A percentile compares a stretch with the other conserved stretches of the same genome.
phyloP scores from a whole-genome alignment of 176 grass and related monocot genomes.

The Avena eriantha region DNA sequence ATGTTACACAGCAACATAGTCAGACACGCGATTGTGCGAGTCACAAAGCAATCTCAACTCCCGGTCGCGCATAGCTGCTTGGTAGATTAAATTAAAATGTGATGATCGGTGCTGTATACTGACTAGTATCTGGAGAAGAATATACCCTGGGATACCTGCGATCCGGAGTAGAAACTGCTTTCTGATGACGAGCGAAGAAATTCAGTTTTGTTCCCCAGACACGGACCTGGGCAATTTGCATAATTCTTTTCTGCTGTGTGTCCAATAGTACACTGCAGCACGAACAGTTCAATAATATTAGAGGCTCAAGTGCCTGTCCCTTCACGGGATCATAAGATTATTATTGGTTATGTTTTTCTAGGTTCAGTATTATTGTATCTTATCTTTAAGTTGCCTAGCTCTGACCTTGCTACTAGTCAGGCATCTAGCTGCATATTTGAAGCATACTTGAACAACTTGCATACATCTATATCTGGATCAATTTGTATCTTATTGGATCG shows the following conservation, averaged over 20 bases:
- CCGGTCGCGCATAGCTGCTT: too few species aligned
- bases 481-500: neutral
- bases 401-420: neutral
- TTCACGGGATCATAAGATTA: neutral
- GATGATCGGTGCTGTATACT: neutral
- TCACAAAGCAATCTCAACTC: too few species aligned
- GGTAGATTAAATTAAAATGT: neutral
- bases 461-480: neutral
- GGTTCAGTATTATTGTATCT: neutral
- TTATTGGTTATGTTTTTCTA: neutral
- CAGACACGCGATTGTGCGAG: too few species aligned
- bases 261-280: neutral
- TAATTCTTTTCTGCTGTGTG: neutral
- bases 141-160: slow-evolving; percentile 28
- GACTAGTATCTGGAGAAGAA: neutral
- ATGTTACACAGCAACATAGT: too few species aligned
- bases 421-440: slow-evolving; percentile 13
- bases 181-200: neutral
- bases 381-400: slow-evolving; percentile 8
- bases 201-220: neutral
- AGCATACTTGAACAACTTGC: neutral
- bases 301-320: neutral
- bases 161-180: slow-evolving; percentile 10
- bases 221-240: slow-evolving; percentile 1
- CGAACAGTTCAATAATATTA: neutral